These are phyloP conservation scores for Arthrobotrys entomopaga DNA, from an alignment of 2,329 filamentous ascomycete species.

Conservation along the genomic window DNA sequence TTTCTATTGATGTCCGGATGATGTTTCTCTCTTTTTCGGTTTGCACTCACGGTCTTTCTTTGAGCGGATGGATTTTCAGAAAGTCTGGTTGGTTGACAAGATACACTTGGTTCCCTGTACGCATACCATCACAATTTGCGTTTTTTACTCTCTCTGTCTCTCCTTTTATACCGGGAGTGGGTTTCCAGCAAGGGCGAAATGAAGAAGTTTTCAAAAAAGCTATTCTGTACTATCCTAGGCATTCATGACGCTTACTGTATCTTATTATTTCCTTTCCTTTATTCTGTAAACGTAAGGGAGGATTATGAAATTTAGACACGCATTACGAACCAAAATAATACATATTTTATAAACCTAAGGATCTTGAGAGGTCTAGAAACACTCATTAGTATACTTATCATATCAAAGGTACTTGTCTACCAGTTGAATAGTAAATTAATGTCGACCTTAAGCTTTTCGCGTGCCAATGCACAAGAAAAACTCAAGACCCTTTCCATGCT, in stretches of 20 bases:
- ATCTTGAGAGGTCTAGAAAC: too few species aligned
- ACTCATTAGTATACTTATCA: too few species aligned
- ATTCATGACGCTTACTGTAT: neutral
- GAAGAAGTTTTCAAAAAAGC: constrained; percentile 1
- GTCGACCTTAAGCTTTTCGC: too few species aligned
- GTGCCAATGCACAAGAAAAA: too few species aligned
- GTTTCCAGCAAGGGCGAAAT: constrained; percentile 5
- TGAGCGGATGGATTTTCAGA: constrained; percentile 21
- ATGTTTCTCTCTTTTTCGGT: constrained; percentile 27
- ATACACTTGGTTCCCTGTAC: neutral
- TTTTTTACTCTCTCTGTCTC: constrained; percentile 1
- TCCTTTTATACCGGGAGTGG: neutral
- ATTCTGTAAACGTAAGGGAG: constrained; percentile 28
- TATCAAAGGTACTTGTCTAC: too few species aligned
- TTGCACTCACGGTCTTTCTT: constrained; percentile 38
- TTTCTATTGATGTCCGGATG: constrained; percentile 49
- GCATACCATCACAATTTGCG: neutral
- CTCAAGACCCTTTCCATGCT: too few species aligned
- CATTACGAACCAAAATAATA: constrained; percentile 1
- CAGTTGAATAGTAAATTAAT: too few species aligned
- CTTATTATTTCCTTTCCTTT: neutral
- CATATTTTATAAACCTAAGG: too few species aligned
- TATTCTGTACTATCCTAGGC: neutral
- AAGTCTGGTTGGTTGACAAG: too few species aligned
- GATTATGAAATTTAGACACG: constrained; percentile 23